Conservation (phyloP, 2,329 filamentous ascomycete genomes). For the Drechslerella dactyloides region DNA sequence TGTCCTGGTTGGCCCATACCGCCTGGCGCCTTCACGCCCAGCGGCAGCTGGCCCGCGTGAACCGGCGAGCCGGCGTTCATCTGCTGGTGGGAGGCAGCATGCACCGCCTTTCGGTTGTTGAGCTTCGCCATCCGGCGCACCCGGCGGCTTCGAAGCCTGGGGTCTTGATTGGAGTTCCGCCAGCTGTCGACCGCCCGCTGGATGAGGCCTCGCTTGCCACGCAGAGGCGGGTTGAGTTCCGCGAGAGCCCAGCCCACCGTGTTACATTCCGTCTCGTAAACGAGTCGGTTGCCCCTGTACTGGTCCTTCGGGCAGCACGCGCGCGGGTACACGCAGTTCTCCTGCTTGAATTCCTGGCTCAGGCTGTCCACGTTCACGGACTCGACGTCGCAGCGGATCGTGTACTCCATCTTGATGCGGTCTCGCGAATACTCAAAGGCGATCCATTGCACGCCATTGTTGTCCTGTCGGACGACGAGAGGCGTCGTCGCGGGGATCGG, state of each 20-base stretch:
- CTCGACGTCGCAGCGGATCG: slow-evolving; percentile 96
- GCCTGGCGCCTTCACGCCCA: slow-evolving; percentile 37
- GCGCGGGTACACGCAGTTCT: slow-evolving; percentile 96
- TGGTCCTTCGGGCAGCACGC: slow-evolving; percentile 94
- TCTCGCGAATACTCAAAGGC: slow-evolving; percentile 49
- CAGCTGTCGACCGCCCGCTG: slow-evolving; percentile 97
- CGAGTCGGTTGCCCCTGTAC: slow-evolving; percentile 91
- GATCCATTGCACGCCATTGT: slow-evolving; percentile 98
- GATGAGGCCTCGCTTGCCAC: slow-evolving; percentile 93
- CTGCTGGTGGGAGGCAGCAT: slow-evolving; percentile 65
- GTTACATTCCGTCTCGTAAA: slow-evolving; percentile 99
- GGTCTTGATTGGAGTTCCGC: slow-evolving; percentile 98
- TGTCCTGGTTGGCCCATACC: slow-evolving; percentile 50
- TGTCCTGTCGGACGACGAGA: slow-evolving; percentile 89
- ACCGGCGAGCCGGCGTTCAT: slow-evolving; percentile 54
- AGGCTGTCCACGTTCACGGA: slow-evolving; percentile 90
- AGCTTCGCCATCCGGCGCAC: slow-evolving; percentile 97
- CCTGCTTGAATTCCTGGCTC: slow-evolving; percentile 87
- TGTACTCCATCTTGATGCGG: slow-evolving; percentile 72
- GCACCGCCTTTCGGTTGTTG: slow-evolving; percentile 78
- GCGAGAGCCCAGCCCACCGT: slow-evolving; percentile 99
- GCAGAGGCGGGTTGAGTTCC: slow-evolving; percentile 85
- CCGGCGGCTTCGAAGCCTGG: slow-evolving; percentile 83
- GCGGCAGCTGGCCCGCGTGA: slow-evolving; percentile 50
- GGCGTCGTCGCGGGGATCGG: slow-evolving; percentile 97